These are phyloP conservation scores for Pythium phragmitis DNA, from an alignment of 352 stramenopile genomes.

Conservation along the genomic window DNA sequence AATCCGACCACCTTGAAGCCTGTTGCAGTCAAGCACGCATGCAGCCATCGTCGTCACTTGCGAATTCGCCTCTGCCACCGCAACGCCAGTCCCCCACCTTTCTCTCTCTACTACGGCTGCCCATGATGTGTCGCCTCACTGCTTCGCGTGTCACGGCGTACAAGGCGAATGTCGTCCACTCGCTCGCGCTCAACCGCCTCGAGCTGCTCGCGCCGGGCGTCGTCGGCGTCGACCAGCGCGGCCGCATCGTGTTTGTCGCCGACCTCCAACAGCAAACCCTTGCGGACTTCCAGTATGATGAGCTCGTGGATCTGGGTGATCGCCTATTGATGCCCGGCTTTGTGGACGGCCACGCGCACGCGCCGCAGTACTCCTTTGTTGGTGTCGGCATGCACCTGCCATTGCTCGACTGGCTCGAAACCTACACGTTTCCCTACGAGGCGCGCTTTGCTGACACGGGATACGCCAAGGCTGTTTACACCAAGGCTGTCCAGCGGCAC, in stretches of 20 bases:
- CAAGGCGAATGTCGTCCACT: constrained; percentile 80
- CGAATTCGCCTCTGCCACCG: constrained; percentile 2
- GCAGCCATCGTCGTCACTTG: neutral
- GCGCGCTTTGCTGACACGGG: constrained; percentile 60
- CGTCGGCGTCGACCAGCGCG: constrained; percentile 47
- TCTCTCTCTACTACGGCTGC: neutral
- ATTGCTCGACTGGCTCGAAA: constrained; percentile 93
- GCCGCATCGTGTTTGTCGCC: constrained; percentile 49
- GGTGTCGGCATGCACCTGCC: constrained; percentile 93
- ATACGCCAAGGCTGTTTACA: constrained; percentile 85
- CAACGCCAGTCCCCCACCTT: neutral
- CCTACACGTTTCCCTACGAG: constrained; percentile 94
- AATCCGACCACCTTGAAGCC: constrained; percentile 10
- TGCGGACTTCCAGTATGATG: constrained; percentile 14
- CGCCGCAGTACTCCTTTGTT: constrained; percentile 92
- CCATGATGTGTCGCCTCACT: constrained; percentile 16
- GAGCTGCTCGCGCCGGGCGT: constrained; percentile 64
- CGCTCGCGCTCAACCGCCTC: constrained; percentile 50
- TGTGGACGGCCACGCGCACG: constrained; percentile 93
- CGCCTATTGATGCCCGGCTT: constrained; percentile 92
- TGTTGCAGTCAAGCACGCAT: neutral
- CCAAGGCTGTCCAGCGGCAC: constrained; percentile 84
- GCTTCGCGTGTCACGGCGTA: constrained; percentile 49
- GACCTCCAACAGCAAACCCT: constrained; percentile 36
- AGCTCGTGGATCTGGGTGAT: constrained; percentile 68